Evolutionary conservation across 2,329 filamentous ascomycete genomes (phyloP), one percentile per base, ranked within the genome.

Genomic region (Ceratocystis destructans): DNA sequence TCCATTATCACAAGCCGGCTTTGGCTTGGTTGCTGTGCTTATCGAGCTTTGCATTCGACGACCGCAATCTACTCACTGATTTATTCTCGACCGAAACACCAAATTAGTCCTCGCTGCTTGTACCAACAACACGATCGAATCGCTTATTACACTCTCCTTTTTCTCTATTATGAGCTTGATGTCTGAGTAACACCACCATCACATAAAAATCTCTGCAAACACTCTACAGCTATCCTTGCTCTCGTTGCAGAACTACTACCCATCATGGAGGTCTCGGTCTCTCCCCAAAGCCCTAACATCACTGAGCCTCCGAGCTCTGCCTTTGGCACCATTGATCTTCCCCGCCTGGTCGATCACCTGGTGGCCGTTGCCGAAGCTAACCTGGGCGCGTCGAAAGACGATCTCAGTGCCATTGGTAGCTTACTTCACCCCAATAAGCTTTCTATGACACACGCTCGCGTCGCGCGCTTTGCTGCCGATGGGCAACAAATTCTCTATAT

Each of bases 401-500:
- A 99, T 73, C 84, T 99, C 65, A 86, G 93, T 75, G 83, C 84
- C 70, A 79, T 86, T 17, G 91, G 89, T 69, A 96, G 90, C 78
- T 80, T 99, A 76, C 81, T 99, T 69, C 90, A 91, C 67, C 81
- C 86, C 72, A 77, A 80, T 67, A 84, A 82, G 71, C 83, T 90
- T 71, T 78, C 81, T 65, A 93, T 97, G 72, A 96, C 94, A 5
- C 78, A 96, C 66, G 86, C 91, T 74, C 84, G 90, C 78, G 96
- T 93, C 76, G 85, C 86, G 70, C 87, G 92, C 72, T 97, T 97
- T 76, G 91, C 91, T 67, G 85, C 86, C 69, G 95, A 99, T 76
- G 82, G 88, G 67, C 90, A 96, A 77, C 86, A 87, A 69, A 90
- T 88, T 66, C 80, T 99, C 69, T 97, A 97, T 77, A 87, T 96